Percentiles rank a stretch among this genome's conserved stretches.
Conservation (phyloP, 2,329 filamentous ascomycete species). For the Aureobasidium mangrovei region DNA sequence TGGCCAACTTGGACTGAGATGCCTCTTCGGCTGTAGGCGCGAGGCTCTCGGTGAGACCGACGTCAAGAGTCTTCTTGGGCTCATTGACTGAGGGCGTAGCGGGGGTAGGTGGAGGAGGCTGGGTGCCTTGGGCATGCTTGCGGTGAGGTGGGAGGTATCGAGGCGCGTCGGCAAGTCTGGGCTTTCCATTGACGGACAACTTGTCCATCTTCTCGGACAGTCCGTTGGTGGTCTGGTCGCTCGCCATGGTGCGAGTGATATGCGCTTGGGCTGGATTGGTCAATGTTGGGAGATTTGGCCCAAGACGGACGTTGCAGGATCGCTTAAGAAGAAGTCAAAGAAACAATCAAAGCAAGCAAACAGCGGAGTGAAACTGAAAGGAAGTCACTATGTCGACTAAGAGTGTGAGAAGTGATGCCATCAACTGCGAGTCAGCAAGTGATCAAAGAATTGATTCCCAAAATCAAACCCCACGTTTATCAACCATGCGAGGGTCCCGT, state of each 20-base stretch:
- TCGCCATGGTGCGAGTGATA: neutral
- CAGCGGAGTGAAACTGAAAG: neutral
- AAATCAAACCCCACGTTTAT: constrained; percentile 4
- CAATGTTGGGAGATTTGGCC: neutral
- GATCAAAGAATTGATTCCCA: neutral
- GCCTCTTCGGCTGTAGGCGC: neutral
- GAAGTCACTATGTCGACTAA: too few relatives aligned
- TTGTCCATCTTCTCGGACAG: neutral
- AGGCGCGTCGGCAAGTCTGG: neutral
- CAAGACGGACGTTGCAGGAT: neutral
- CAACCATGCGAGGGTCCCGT: neutral
- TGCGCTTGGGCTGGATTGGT: neutral
- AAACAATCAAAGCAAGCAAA: neutral
- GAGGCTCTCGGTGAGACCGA: too few relatives aligned
- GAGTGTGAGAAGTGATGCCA: too few relatives aligned
- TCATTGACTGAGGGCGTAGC: neutral
- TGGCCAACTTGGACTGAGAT: neutral
- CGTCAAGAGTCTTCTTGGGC: neutral
- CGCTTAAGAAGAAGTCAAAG: neutral
- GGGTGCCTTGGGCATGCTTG: neutral
- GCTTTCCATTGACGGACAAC: neutral
- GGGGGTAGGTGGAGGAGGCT: neutral
- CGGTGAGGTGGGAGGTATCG: neutral
- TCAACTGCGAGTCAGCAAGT: neutral
- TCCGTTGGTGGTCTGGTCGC: neutral